These are phyloP conservation scores for Boletus sp. DNA, from an alignment of 768 basidiomycete species.

Conservation along the genomic window DNA sequence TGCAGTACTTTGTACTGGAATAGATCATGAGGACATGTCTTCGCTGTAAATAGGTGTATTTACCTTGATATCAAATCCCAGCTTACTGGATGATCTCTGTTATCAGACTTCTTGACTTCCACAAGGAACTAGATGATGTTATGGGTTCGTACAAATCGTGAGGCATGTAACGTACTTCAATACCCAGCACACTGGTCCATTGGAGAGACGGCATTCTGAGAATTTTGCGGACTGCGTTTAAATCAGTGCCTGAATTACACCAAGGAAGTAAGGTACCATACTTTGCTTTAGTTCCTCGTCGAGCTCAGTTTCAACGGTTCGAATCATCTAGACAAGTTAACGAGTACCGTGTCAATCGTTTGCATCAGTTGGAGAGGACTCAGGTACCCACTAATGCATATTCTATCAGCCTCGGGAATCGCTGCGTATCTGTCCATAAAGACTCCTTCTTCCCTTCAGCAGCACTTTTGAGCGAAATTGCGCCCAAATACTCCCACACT, in stretches of 20 bases:
- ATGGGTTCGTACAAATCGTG: not conserved
- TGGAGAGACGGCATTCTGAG: constrained; percentile 71
- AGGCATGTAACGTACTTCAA: constrained; percentile 54
- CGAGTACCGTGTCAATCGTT: not conserved
- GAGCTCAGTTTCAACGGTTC: constrained; percentile 68
- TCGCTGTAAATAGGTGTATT: not conserved
- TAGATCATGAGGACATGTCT: not conserved
- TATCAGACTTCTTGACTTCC: constrained; percentile 66
- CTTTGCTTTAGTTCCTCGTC: constrained; percentile 68
- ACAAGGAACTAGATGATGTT: constrained; percentile 60
- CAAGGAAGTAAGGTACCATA: constrained; percentile 30
- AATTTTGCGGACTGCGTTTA: constrained; percentile 59
- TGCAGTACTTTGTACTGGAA: constrained; percentile 63
- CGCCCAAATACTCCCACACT: constrained; percentile 50
- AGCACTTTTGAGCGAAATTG: constrained; percentile 62
- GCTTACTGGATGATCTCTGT: constrained; percentile 41
- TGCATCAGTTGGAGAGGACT: constrained; percentile 19
- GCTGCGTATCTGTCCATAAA: constrained; percentile 63
- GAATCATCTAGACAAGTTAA: constrained; percentile 51
- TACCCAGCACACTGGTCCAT: constrained; percentile 63
- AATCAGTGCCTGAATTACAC: constrained; percentile 1
- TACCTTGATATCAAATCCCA: constrained; percentile 74
- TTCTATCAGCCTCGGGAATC: constrained; percentile 56
- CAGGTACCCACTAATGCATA: constrained; percentile 48
- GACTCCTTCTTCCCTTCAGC: constrained; percentile 61